Conservation (phyloP, 1,284 basidiomycete genomes). For the Tilletia setariae region DNA sequence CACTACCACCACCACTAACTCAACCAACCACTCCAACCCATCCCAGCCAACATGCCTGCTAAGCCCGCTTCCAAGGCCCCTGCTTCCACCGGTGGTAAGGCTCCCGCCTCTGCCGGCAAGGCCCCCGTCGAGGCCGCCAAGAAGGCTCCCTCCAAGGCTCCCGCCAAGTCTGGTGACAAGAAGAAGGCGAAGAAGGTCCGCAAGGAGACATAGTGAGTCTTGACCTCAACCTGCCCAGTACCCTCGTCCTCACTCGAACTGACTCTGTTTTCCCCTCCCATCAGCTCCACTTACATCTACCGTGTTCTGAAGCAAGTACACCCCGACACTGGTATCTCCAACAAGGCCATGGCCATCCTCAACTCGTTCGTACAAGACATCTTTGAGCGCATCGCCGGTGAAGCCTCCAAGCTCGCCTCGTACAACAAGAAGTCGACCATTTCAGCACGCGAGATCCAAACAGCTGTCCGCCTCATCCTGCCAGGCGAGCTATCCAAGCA, state of each 20-base stretch:
- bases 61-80: slow-evolving; percentile 32
- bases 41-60: slow-evolving; percentile 38
- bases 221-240: neutral
- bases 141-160: slow-evolving; percentile 41
- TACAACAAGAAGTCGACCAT: slow-evolving; percentile 56
- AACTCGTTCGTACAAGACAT: slow-evolving; percentile 58
- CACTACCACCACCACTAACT: neutral
- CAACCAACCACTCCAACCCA: neutral
- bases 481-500: slow-evolving; percentile 72
- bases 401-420: slow-evolving; percentile 55
- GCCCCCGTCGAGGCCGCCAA: slow-evolving; percentile 59
- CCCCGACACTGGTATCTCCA: slow-evolving; percentile 57
- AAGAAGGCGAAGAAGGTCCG: slow-evolving; percentile 65
- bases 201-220: slow-evolving; percentile 59
- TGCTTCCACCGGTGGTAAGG: slow-evolving; percentile 46
- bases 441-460: slow-evolving; percentile 56
- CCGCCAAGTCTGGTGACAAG: slow-evolving; percentile 60
- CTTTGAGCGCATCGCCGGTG: slow-evolving; percentile 57
- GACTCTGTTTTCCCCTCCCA: neutral
- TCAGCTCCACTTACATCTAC: slow-evolving; percentile 54
- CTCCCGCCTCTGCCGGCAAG: slow-evolving; percentile 62
- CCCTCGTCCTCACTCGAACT: neutral
- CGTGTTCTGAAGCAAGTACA: slow-evolving; percentile 64
- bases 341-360: slow-evolving; percentile 58
- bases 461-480: slow-evolving; percentile 52